Base-by-base conservation (phyloP, 2,329 filamentous ascomycete species). In the Aspergillus transmontanensis region DNA sequence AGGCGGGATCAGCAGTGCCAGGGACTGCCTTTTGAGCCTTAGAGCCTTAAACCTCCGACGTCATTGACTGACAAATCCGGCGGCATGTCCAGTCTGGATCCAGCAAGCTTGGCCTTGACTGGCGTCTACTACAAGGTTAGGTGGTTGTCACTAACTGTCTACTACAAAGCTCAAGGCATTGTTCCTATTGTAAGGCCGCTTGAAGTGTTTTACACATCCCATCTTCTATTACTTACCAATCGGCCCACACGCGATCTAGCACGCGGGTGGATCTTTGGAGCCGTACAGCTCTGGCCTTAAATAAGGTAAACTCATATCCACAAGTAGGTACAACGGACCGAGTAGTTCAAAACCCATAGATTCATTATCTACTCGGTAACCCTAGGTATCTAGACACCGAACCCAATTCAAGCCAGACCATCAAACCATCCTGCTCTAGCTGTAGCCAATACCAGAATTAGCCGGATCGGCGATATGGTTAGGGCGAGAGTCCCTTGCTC, bases 31-130 rank as follows among this genome's bases (percentile, higher is more conserved):
- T 26, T 55, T 21, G 16, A 51, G 48, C 28, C 48, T 34, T 32
- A 21, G 48, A 51, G 48, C 28, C 26, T 32, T n/a, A 32, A 10
- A 62, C 66, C 66, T 66, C 68, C 72, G 71, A 74, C 75, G 75
- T 76, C 75, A 76, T 76, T 69, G 71, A 69, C 61, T 58, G 60
- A 63, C 48, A 50, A 53, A 62, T 62, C 57, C 54, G 51, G 59
- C 21, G n/a, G 26, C 23, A 19, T 50, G 23, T 30, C 16, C 14
- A 30, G 46, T 28, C 45, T 48, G 11, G 14, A 48, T 48, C 12
- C 43, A 45, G 43, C n/a, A 45, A 45, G 1, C 9, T 45, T 7
- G 3, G 43, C 11, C 43, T 14, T 28, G 45, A 19, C 45, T 23
- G 43, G 10, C 34, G 21, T n/a, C 39, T 4, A 41, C 39, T 41